Conservation (phyloP, 352 stramenopile species). For the Aphanomyces cochlioides region DNA sequence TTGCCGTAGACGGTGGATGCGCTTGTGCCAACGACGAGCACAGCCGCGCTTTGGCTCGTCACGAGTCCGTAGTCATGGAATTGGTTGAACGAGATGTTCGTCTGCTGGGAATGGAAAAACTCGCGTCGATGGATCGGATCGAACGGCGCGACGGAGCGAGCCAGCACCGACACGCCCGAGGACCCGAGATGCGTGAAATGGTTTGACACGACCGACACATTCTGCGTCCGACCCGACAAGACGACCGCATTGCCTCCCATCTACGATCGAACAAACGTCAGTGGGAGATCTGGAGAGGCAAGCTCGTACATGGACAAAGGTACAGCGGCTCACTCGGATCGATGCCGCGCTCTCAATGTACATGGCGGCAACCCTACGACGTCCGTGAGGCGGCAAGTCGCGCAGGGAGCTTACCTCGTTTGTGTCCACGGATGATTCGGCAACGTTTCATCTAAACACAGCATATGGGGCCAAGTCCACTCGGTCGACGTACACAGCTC, state of each 20-base stretch:
- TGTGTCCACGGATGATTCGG: slow-evolving; percentile 17
- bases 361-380: slow-evolving; percentile 43
- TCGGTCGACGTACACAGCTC: slow-evolving; percentile 51
- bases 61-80: slow-evolving; percentile 61
- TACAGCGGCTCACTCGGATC: slow-evolving; percentile 51
- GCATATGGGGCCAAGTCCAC: not conserved
- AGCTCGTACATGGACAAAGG: slow-evolving; percentile 45
- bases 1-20: slow-evolving; percentile 54
- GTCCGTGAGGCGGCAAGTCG: not conserved
- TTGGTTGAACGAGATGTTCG: slow-evolving; percentile 71
- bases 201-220: slow-evolving; percentile 57
- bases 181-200: slow-evolving; percentile 63
- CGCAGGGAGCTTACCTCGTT: not conserved
- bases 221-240: slow-evolving; percentile 52
- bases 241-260: slow-evolving; percentile 67
- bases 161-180: slow-evolving; percentile 49
- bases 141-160: slow-evolving; percentile 11
- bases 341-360: slow-evolving; percentile 59
- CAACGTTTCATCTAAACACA: slow-evolving; percentile 5
- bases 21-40: slow-evolving; percentile 50
- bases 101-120: slow-evolving; percentile 40
- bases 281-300: not conserved
- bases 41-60: slow-evolving; percentile 46
- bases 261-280: not conserved
- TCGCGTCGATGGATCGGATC: slow-evolving; percentile 37